Conservation (phyloP, 176 grass and related monocot species). For the Ensete glaucum region DNA sequence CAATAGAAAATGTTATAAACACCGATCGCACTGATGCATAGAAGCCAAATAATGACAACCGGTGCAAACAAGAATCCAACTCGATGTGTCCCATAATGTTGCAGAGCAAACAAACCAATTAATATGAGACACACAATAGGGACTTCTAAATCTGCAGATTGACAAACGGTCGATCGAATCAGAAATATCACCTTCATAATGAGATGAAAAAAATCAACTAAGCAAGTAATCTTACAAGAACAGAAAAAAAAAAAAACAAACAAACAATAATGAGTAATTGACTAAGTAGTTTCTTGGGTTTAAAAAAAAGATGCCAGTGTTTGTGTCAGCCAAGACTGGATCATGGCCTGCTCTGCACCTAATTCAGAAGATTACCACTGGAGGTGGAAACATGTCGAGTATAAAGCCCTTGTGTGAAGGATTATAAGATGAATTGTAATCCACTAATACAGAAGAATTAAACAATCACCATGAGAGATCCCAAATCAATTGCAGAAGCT, state of each 20-base stretch:
- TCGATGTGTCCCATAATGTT: slow-evolving; percentile 96
- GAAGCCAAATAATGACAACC: slow-evolving; percentile 78
- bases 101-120: slow-evolving; percentile 70
- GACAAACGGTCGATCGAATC: neutral
- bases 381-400: too few species aligned
- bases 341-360: too few species aligned
- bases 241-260: too few species aligned
- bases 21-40: slow-evolving; percentile 88
- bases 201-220: neutral
- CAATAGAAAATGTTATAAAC: slow-evolving; percentile 85
- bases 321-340: too few species aligned
- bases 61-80: slow-evolving; percentile 91
- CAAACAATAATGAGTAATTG: too few species aligned
- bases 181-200: slow-evolving; percentile 8
- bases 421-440: neutral
- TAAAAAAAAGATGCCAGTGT: too few species aligned
- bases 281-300: too few species aligned
- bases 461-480: slow-evolving; percentile 8
- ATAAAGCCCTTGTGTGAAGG: too few species aligned
- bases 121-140: slow-evolving; percentile 78
- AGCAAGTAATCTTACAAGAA: neutral
- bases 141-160: slow-evolving; percentile 81
- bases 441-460: too few species aligned
- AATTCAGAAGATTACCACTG: too few species aligned
- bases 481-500: slow-evolving; percentile 12